Conservation (phyloP, 108 stramenopile species). For the Chaetoceros muelleri region DNA sequence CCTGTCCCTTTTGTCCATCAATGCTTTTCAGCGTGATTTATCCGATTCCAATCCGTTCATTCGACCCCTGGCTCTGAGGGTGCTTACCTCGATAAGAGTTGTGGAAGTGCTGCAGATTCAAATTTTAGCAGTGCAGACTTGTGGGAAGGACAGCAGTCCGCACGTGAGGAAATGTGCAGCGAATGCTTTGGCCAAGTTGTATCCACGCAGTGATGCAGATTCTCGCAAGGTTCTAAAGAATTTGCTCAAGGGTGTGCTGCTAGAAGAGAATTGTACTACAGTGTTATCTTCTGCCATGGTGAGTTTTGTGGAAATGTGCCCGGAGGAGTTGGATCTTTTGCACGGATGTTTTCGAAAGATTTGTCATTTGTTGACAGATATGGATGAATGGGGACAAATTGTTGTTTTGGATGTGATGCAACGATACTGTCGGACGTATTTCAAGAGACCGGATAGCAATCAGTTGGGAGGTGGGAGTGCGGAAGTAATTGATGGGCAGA, state of each 20-base stretch:
- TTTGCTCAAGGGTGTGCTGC: slow-evolving; percentile 32
- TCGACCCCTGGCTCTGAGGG: slow-evolving; percentile 92
- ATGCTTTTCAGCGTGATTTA: slow-evolving; percentile 95
- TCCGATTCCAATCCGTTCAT: slow-evolving; percentile 88
- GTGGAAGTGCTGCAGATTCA: slow-evolving; percentile 97
- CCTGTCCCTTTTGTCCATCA: slow-evolving; percentile 89
- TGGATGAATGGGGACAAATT: slow-evolving; percentile 99
- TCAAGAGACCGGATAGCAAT: slow-evolving; percentile 56
- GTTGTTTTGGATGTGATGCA: slow-evolving; percentile 69
- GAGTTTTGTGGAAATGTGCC: slow-evolving; percentile 91
- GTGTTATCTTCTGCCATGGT: slow-evolving; percentile 88
- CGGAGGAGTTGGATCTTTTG: slow-evolving; percentile 77
- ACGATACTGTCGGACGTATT: slow-evolving; percentile 87
- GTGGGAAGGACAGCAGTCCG: slow-evolving; percentile 81
- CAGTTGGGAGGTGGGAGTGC: slow-evolving; percentile 50
- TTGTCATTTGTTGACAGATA: slow-evolving; percentile 94
- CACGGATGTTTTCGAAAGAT: slow-evolving; percentile 90
- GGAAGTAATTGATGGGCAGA: slow-evolving; percentile 65
- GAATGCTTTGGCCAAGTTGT: slow-evolving; percentile 87
- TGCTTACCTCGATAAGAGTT: slow-evolving; percentile 92
- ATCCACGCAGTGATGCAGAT: slow-evolving; percentile 38
- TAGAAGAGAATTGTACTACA: slow-evolving; percentile 74
- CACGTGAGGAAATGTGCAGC: slow-evolving; percentile 98
- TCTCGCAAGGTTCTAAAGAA: slow-evolving; percentile 44
- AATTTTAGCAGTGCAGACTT: slow-evolving; percentile 91